Evolutionary conservation across 2,329 filamentous ascomycete genomes (phyloP).

Genomic region (Penicillium sp.): DNA sequence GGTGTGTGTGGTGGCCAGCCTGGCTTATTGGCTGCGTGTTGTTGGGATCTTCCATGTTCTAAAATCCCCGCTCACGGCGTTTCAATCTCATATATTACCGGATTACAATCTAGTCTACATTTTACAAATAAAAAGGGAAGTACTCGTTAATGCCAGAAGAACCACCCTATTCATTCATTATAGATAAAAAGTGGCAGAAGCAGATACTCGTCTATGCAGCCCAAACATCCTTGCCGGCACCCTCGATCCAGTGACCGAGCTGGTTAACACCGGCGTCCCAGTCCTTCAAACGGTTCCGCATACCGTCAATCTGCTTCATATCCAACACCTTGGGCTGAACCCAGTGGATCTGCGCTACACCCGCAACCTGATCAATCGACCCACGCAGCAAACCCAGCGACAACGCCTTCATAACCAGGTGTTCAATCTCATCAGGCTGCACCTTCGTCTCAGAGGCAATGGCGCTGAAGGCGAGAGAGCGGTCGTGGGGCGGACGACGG

Average conservation of each 20-base stretch:
- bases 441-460: constrained; percentile 94
- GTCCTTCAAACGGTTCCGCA: constrained; percentile 82
- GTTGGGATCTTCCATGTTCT: constrained; percentile 37
- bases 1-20: constrained; percentile 93
- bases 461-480: constrained; percentile 85
- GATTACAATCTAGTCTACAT: not conserved
- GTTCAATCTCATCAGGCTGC: constrained; percentile 86
- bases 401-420: constrained; percentile 98
- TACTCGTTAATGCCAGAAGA: constrained; percentile 6
- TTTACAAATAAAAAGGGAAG: not conserved
- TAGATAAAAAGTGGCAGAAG: constrained; percentile 16
- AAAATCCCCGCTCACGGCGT: not conserved
- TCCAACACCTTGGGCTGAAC: constrained; percentile 98
- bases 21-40: constrained; percentile 65
- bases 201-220: constrained; percentile 59
- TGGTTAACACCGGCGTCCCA: constrained; percentile 97
- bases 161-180: constrained; percentile 24
- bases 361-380: constrained; percentile 93
- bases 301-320: constrained; percentile 89
- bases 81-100: not conserved
- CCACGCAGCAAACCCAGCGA: constrained; percentile 86
- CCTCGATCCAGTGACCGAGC: constrained; percentile 95
- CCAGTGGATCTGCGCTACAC: constrained; percentile 95
- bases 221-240: constrained; percentile 92
- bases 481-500: constrained; percentile 90